These are phyloP conservation scores for Jaltomata sinuosa DNA, from an alignment of 257 asterid genomes.

Conservation along the genomic window DNA sequence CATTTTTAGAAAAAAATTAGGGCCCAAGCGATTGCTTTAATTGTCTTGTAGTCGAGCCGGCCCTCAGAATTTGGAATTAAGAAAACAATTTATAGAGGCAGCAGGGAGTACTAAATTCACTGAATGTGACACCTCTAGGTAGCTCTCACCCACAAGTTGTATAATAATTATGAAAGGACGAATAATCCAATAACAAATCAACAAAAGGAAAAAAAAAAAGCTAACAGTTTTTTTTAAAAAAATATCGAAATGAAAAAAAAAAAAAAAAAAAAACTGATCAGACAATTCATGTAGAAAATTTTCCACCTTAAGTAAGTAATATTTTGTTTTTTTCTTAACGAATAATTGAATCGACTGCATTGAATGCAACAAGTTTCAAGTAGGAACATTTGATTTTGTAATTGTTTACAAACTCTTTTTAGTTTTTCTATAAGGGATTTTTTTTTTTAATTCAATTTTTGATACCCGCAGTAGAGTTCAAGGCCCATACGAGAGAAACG, in stretches of 20 bases:
- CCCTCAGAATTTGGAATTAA: too few species aligned
- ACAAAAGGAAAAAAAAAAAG: not conserved
- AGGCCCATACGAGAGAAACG: not conserved
- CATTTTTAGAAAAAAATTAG: too few species aligned
- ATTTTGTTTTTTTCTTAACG: not conserved
- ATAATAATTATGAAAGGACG: not conserved
- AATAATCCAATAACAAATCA: not conserved
- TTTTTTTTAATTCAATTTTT: not conserved
- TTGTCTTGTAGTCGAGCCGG: too few species aligned
- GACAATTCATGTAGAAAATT: not conserved
- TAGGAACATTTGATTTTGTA: not conserved
- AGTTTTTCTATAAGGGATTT: too few species aligned
- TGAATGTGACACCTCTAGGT: not conserved
- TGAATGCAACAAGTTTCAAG: not conserved
- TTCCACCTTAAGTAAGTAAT: not conserved
- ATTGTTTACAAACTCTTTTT: not conserved
- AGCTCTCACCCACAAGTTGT: not conserved
- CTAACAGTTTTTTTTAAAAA: not conserved
- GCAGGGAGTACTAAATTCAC: not conserved
- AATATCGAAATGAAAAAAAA: not conserved
- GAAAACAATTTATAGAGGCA: not conserved
- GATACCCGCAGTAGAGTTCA: fast-evolving
- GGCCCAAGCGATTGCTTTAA: too few species aligned
- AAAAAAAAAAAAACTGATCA: not conserved
- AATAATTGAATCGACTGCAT: not conserved